Evolutionary conservation across 2,329 filamentous ascomycete genomes (phyloP).

Genomic region (Fusarium buharicum): DNA sequence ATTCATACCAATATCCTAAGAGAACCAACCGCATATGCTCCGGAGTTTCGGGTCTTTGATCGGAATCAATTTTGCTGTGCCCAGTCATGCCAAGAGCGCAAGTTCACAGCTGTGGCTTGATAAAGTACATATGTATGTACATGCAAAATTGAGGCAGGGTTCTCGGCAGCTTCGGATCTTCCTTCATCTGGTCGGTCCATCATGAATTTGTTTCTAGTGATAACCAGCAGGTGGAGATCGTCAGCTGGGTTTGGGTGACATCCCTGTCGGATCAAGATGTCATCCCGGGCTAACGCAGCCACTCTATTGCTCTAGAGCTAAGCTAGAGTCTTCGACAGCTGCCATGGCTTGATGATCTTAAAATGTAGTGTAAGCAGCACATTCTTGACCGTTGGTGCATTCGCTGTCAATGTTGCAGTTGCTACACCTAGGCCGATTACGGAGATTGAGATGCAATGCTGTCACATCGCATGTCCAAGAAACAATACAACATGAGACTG

Average conservation of each 20-base stretch:
- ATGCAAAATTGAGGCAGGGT: background rate
- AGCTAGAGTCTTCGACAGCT: background rate
- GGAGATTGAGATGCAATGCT: background rate
- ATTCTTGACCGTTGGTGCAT: background rate
- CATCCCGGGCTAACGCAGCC: constrained; percentile 13
- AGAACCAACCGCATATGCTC: constrained; percentile 3
- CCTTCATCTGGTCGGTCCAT: background rate
- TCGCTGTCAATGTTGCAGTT: background rate
- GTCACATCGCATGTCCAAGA: background rate
- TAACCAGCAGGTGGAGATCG: constrained; percentile 8
- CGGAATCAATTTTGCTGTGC: constrained; percentile 13
- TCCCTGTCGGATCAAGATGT: constrained; percentile 4
- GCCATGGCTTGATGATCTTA: constrained; percentile 1
- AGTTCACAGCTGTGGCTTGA: background rate
- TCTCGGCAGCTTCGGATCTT: constrained; percentile 24
- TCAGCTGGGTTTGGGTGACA: constrained; percentile 2
- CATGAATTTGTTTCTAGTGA: too few relatives aligned
- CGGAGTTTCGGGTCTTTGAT: background rate
- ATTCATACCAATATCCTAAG: background rate
- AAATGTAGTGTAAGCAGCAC: background rate
- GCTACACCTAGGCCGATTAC: background rate
- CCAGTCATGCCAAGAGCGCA: constrained; percentile 16
- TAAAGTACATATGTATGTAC: background rate
- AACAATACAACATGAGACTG: background rate
- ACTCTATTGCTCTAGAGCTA: constrained; percentile 8